Evolutionary conservation across 164 flowering plant genomes (phyloP).

Genomic region (Vitis labrusca): DNA sequence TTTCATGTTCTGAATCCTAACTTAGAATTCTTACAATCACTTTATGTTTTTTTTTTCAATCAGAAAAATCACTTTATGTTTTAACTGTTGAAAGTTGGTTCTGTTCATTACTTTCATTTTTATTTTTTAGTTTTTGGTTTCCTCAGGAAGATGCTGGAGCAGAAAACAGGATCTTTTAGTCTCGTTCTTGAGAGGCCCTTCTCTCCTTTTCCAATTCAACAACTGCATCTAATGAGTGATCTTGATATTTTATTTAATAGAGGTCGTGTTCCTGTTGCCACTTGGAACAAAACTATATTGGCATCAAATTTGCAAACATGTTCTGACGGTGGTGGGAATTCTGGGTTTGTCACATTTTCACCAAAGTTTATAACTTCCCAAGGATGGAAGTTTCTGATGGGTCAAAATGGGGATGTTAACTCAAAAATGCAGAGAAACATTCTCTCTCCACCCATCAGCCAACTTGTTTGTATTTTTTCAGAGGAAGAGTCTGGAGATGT

Average conservation of each 20-base stretch:
- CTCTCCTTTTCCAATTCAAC: conserved; percentile 88
- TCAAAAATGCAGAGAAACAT: conserved; percentile 21
- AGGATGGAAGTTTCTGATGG: conserved; percentile 56
- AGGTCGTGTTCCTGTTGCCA: conserved; percentile 69
- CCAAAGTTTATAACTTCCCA: conserved; percentile 52
- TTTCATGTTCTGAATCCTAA: no score
- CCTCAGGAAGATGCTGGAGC: conserved; percentile 67
- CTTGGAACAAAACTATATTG: conserved; percentile 56
- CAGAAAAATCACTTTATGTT: not conserved
- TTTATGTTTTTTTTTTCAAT: no score
- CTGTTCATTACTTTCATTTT: not conserved
- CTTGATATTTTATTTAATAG: conserved; percentile 57
- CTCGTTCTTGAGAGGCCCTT: conserved; percentile 85
- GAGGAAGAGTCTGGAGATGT: conserved; percentile 63
- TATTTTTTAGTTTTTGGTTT: conserved; percentile 21
- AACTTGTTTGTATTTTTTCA: conserved; percentile 58
- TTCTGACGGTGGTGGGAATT: conserved; percentile 50
- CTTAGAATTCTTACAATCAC: no score
- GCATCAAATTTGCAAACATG: conserved; percentile 51
- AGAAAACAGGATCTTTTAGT: conserved; percentile 61
- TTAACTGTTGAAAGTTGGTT: not conserved
- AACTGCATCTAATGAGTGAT: conserved; percentile 45
- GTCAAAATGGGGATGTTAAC: conserved; percentile 30
- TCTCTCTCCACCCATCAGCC: conserved; percentile 35
- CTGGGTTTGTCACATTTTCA: conserved; percentile 70